Conservation (phyloP, 306 rosid species). For the Ormosia emarginata region DNA sequence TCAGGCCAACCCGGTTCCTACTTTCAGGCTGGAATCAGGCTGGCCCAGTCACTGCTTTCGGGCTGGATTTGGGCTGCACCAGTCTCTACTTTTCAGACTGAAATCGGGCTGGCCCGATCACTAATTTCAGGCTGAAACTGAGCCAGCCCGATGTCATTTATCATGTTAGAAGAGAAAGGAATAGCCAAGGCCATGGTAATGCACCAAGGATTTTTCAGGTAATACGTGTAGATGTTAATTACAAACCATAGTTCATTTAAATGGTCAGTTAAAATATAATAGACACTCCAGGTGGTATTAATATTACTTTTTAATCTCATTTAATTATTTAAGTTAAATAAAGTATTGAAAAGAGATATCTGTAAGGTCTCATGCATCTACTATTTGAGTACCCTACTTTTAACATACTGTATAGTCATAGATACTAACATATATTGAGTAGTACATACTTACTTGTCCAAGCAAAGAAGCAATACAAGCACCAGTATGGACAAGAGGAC, state of each 20-base stretch:
- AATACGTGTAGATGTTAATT: neutral
- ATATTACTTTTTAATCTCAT: neutral
- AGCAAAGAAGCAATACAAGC: constrained; percentile 98
- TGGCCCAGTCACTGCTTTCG: neutral
- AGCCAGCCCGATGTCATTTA: neutral
- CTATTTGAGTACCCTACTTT: constrained; percentile 7
- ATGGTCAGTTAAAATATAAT: neutral
- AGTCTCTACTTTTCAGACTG: neutral
- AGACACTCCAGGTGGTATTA: constrained; percentile 5
- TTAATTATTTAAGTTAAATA: neutral
- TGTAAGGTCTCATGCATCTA: neutral
- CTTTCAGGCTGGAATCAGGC: neutral
- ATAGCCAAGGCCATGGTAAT: neutral
- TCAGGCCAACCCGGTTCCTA: neutral
- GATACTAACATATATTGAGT: neutral
- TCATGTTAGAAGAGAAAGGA: neutral
- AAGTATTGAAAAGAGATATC: neutral
- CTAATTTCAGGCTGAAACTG: neutral
- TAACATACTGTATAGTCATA: neutral
- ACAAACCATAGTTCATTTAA: neutral
- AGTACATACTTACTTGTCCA: constrained; percentile 76
- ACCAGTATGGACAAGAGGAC: constrained; percentile 98
- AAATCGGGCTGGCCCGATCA: neutral
- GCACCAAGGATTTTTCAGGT: neutral
- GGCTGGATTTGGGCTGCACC: neutral